These are phyloP conservation scores for sweet orange (Citrus sinensis) DNA, from an alignment of 345 rosid genomes.

Conservation along the genomic window DNA sequence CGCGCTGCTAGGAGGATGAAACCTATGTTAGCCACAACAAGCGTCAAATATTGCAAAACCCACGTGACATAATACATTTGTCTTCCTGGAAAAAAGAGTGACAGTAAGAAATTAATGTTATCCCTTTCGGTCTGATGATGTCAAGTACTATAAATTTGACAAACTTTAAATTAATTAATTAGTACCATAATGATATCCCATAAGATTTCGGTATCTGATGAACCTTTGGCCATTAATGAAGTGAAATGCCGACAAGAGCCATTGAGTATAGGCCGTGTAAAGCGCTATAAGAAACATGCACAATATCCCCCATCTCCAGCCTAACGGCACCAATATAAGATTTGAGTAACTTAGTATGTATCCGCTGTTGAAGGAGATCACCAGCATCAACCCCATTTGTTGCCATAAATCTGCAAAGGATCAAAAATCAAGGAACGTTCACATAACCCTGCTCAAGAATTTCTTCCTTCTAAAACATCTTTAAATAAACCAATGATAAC, in stretches of 20 bases:
- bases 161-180: too few species aligned
- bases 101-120: too few species aligned
- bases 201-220: slow-evolving; percentile 30
- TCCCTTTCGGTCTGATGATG: too few species aligned
- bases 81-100: slow-evolving; percentile 11
- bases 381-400: slow-evolving; percentile 32
- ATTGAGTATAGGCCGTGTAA: slow-evolving; percentile 26
- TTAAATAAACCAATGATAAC: too few species aligned
- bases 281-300: slow-evolving; percentile 14
- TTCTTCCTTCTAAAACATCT: background rate
- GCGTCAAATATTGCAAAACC: slow-evolving; percentile 23
- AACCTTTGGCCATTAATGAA: slow-evolving; percentile 24
- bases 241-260: slow-evolving; percentile 33
- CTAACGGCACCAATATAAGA: slow-evolving; percentile 27
- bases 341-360: slow-evolving; percentile 30
- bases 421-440: background rate
- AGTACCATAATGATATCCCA: slow-evolving; percentile 27
- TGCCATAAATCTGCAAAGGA: slow-evolving; percentile 30
- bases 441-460: background rate
- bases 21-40: slow-evolving; percentile 28
- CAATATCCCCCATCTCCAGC: slow-evolving; percentile 30
- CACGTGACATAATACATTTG: slow-evolving; percentile 26
- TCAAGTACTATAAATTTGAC: background rate
- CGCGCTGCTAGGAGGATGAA: slow-evolving; percentile 31
- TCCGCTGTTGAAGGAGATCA: slow-evolving; percentile 33